Evolutionary conservation across 225 moss, liverwort and hornwort species (phyloP), one percentile per base, ranked within the genome.

Genomic region (Pseudoscleropodium purum): DNA sequence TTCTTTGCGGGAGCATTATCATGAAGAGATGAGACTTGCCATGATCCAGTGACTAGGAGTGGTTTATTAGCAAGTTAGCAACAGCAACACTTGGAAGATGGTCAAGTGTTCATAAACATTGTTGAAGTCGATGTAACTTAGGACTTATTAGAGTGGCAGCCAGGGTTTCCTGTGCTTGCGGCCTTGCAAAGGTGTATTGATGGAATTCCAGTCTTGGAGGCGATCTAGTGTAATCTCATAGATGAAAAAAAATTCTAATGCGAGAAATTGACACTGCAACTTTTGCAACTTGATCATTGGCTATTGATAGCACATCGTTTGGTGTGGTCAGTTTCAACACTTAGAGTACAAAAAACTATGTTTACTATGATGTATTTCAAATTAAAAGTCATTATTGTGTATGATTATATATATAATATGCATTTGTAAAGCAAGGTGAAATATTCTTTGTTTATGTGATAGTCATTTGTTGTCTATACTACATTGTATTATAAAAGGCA

Each of bases 1-100:
- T 82, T 88, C 54, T 84, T 91, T 87, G 75, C 92, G 90, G 92
- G 90, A 89, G 89, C 79, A 62, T 80, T 89, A 62, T 45, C 84
- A 61, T 56, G 86, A 90, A 78, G 79, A 79, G 89, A 79, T 66
- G 84, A 87, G 84, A 63, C 84, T 89, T 62, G 68, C 75, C 75
- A 81, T n/a, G 75, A 75, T 89, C 56, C 69, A 83, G 51, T 60
- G 83, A 83, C 86, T 86, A 69, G 72, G 47, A 47, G 79, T 79
- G 86, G 23, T 83, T 37, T 74, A 13, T 76, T 76, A 34, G 75
- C 70, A 70, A n/a, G 90, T 75, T 68, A 45, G 90, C 84, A 83
- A 61, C 74, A 82, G 83, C 45, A 76, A 57, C 90, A 78, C 90
- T 84, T 72, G 41, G 88, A 86, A 86, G 78, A 73, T 86, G 83